Base-by-base conservation (phyloP, 306 rosid species). In the Arachis stenosperma region DNA sequence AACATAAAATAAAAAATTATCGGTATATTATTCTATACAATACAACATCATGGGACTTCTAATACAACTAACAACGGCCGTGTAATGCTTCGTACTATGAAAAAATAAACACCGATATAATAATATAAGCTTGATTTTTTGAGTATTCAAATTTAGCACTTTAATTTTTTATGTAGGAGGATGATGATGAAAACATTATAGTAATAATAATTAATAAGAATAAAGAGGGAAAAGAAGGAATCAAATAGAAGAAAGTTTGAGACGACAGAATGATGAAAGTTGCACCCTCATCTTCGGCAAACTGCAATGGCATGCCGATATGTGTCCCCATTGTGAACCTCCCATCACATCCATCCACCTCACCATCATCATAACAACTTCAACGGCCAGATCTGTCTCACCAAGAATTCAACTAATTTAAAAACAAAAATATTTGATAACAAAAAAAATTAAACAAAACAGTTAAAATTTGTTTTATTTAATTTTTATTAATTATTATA, bases 241-340 rank as follows among this genome's bases (percentile, higher is more conserved):
- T 13, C 13, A 62, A 61, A 62, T 6, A 3, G 2, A 30, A 62
- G 41, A 40, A 62, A 51, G 58, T 13, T 41, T 7, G 13, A 41
- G 40, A 78, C 82, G 87, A 82, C 91, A 87, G 33, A 78, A 84
- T 87, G 62, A 84, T 84, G 55, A 39, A 10, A n/a, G 75, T 37
- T 70, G 54, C 54, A 48, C 69, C 78, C 48, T 61, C 50, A 15
- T 42, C 8, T 42, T 12, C 51, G 13, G 54, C 51, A 48, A 48
- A 9, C 54, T n/a, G 14, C 54, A 11, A 11, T 46, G 13, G 51
- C 51, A 46, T 46, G 51, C 51, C 13, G 10, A 48, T 11, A 12
- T 3, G 54, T 48, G 6, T 48, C 54, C 12, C 12, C 12, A 46
- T 1, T 46, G 14, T 48, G 15, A 12, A 10, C 54, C 54, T 48